These are phyloP conservation scores for Phytopythium sindhum DNA, from an alignment of 352 stramenopile genomes.

Conservation along the genomic window DNA sequence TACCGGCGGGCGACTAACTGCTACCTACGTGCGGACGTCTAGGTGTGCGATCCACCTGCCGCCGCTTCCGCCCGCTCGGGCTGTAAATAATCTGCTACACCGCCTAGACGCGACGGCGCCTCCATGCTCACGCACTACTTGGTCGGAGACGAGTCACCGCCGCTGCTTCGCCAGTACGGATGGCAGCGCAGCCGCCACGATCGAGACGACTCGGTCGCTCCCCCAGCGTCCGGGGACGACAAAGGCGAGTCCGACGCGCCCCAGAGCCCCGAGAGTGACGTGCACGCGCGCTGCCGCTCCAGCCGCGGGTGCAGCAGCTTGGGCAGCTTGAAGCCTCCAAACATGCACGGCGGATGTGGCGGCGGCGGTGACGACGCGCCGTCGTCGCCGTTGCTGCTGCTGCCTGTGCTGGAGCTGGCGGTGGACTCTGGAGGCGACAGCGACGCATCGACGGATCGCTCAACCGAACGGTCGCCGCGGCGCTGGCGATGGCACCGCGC, in stretches of 20 bases:
- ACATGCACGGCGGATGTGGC: not conserved
- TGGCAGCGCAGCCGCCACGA: constrained; percentile 3
- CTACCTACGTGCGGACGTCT: not conserved
- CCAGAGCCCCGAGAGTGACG: constrained; percentile 23
- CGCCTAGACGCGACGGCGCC: not conserved
- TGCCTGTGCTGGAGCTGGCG: not conserved
- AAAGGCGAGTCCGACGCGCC: constrained; percentile 13
- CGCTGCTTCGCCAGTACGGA: constrained; percentile 7
- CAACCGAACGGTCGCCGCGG: not conserved
- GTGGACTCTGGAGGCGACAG: constrained; percentile 5
- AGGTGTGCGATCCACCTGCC: not conserved
- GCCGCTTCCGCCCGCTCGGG: not conserved
- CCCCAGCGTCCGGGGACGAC: constrained; percentile 13
- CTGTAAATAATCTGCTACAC: not conserved
- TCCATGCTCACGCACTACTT: not conserved
- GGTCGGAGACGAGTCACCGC: not conserved
- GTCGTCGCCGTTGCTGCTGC: not conserved
- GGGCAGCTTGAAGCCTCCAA: constrained; percentile 9
- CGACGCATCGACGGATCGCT: not conserved
- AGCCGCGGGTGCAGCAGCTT: constrained; percentile 24
- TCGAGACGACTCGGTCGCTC: not conserved
- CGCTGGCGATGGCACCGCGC: constrained; percentile 9
- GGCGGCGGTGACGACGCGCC: not conserved
- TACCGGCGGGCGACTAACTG: not conserved
- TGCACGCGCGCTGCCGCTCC: constrained; percentile 22